These are phyloP conservation scores for Cucurbita maxima DNA, from an alignment of 306 rosid species.

Conservation along the genomic window DNA sequence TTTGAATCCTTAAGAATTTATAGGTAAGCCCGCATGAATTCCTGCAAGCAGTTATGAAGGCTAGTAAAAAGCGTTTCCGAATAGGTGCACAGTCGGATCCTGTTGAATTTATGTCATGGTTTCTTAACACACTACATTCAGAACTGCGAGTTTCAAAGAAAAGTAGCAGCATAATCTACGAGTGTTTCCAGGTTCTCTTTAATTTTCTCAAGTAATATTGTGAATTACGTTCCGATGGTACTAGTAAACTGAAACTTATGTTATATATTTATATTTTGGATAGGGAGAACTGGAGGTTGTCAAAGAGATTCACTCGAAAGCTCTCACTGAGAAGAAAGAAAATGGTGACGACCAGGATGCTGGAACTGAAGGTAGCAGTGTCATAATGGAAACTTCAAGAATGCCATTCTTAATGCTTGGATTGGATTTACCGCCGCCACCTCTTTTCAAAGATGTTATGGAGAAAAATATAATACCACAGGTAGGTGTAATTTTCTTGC, in stretches of 20 bases:
- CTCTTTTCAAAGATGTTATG: conserved; percentile 94
- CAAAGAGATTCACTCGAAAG: conserved; percentile 62
- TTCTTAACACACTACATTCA: conserved; percentile 79
- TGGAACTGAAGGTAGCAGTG: conserved; percentile 23
- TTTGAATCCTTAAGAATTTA: conserved; percentile 9
- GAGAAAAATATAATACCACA: conserved; percentile 98
- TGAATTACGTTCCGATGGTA: conserved; percentile 8
- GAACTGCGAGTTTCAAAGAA: conserved; percentile 72
- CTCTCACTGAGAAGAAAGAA: conserved; percentile 44
- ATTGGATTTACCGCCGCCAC: conserved; percentile 95
- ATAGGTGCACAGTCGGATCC: conserved; percentile 91
- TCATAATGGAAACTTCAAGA: conserved; percentile 41
- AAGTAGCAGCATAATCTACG: conserved; percentile 65
- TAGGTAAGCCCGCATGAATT: conserved; percentile 97
- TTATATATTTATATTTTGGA: neutral
- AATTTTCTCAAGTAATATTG: conserved; percentile 4
- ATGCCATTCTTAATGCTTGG: conserved; percentile 97
- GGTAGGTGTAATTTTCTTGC: conserved; percentile 22
- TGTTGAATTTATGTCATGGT: conserved; percentile 94
- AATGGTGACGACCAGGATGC: conserved; percentile 28
- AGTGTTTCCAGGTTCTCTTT: conserved; percentile 72
- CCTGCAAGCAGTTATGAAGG: conserved; percentile 96
- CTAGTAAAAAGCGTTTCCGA: conserved; percentile 80
- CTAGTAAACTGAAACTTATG: neutral
- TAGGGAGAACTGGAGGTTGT: conserved; percentile 96